A percentile compares a stretch with the other conserved stretches of the same genome.
These are phyloP conservation scores for Ascochyta clinopodiicola DNA, from an alignment of 2,329 filamentous ascomycete genomes.

Conservation along the genomic window DNA sequence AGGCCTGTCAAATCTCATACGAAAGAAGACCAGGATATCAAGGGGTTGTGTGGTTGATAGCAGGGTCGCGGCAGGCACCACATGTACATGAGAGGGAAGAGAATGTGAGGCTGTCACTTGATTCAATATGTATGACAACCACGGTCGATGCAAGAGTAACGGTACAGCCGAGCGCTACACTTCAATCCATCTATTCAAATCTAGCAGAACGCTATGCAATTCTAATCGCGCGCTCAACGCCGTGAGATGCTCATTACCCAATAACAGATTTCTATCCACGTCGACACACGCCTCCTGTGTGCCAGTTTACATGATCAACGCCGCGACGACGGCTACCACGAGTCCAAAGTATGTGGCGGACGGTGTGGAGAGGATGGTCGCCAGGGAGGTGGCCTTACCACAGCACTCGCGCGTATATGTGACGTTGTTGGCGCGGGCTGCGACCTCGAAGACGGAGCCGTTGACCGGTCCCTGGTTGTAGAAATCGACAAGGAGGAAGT, in stretches of 20 bases:
- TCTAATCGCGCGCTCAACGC: not conserved
- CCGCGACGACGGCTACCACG: constrained; percentile 24
- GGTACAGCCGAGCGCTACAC: too few species aligned
- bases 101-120: too few species aligned
- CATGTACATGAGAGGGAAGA: too few species aligned
- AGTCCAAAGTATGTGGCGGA: constrained; percentile 27
- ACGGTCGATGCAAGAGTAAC: too few species aligned
- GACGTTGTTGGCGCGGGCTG: constrained; percentile 69
- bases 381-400: constrained; percentile 47
- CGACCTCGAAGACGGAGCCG: constrained; percentile 51
- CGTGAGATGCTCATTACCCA: not conserved
- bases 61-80: too few species aligned
- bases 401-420: constrained; percentile 69
- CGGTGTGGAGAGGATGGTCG: constrained; percentile 15
- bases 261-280: not conserved
- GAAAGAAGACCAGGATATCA: too few species aligned
- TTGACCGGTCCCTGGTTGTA: constrained; percentile 47
- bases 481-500: constrained; percentile 52
- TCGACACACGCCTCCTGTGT: not conserved
- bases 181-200: not conserved
- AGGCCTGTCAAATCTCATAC: too few species aligned
- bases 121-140: not conserved
- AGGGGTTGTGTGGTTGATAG: too few species aligned
- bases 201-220: not conserved
- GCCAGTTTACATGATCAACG: constrained; percentile 25